Evolutionary conservation across 164 flowering plant species (phyloP).

Genomic region (Amborella trichopoda): DNA sequence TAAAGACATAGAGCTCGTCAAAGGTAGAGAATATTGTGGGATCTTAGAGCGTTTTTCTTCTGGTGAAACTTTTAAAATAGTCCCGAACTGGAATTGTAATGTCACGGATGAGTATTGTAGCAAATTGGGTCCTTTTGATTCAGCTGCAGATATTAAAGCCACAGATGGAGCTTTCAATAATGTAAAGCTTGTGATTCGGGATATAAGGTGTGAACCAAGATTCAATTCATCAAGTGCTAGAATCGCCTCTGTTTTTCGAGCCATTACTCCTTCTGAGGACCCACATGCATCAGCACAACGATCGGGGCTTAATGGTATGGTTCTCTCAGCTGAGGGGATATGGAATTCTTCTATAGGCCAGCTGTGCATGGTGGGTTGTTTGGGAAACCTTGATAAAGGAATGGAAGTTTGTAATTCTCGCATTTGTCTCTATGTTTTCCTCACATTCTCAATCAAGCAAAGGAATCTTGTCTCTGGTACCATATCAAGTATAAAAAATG

Average conservation of each 20-base stretch:
- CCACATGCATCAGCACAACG: conserved; percentile 27
- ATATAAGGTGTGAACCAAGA: conserved; percentile 40
- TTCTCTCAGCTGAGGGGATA: conserved; percentile 68
- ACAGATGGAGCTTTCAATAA: conserved; percentile 51
- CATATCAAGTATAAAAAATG: conserved; percentile 34
- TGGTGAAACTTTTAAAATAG: conserved; percentile 29
- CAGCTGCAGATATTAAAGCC: conserved; percentile 32
- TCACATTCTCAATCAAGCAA: conserved; percentile 58
- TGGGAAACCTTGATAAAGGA: conserved; percentile 24
- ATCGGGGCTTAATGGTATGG: conserved; percentile 52
- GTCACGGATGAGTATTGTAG: conserved; percentile 45
- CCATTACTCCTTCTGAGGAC: conserved; percentile 32
- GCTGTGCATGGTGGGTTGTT: conserved; percentile 90
- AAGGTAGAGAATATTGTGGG: conserved; percentile 40
- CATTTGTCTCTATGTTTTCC: conserved; percentile 54
- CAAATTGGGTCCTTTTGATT: conserved; percentile 54
- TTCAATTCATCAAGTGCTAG: conserved; percentile 22
- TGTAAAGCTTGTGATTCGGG: conserved; percentile 45
- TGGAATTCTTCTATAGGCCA: conserved; percentile 82
- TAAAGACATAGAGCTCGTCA: conserved; percentile 30
- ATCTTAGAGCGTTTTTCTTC: conserved; percentile 29
- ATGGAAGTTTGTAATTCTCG: conserved; percentile 41
- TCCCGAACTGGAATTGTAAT: conserved; percentile 82
- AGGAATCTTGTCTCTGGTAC: conserved; percentile 53
- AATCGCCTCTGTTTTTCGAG: conserved; percentile 64